Conservation (phyloP, 192 early-diverging fungal genomes). For the Coemansia sp. region DNA sequence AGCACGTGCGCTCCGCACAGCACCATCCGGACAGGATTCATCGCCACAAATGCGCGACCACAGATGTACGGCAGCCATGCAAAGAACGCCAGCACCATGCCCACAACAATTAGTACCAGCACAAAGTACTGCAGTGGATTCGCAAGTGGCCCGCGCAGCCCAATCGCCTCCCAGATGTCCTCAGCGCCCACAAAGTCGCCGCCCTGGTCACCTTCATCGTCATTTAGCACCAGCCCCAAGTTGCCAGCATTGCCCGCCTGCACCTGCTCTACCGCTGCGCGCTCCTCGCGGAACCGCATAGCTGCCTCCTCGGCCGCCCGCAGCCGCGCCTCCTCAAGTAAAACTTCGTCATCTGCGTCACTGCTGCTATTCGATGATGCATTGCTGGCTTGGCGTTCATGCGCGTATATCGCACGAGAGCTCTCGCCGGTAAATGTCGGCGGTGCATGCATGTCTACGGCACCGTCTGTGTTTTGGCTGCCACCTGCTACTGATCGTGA, state of each 20-base stretch:
- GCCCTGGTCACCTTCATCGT: slow-evolving; percentile 51
- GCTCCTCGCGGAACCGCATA: slow-evolving; percentile 9
- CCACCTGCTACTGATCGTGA: background rate
- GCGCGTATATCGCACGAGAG: slow-evolving; percentile 27
- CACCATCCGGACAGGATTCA: slow-evolving; percentile 51
- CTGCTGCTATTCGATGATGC: background rate
- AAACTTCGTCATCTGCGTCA: background rate
- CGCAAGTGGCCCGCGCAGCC: slow-evolving; percentile 82
- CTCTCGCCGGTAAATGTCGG: slow-evolving; percentile 35
- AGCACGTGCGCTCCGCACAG: slow-evolving; percentile 73
- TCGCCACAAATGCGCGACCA: slow-evolving; percentile 28
- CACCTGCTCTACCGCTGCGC: background rate
- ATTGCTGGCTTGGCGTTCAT: background rate
- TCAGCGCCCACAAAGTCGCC: slow-evolving; percentile 65
- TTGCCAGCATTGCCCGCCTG: background rate
- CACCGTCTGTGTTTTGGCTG: background rate
- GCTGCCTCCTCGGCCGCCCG: slow-evolving; percentile 7
- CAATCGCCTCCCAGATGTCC: slow-evolving; percentile 85
- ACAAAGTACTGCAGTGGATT: slow-evolving; percentile 79
- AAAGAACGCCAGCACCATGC: slow-evolving; percentile 66
- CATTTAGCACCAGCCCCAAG: background rate
- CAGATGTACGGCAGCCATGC: slow-evolving; percentile 72
- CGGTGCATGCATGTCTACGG: background rate
- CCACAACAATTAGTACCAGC: slow-evolving; percentile 72
- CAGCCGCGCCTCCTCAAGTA: slow-evolving; percentile 2